These are phyloP conservation scores for Aspergillus pseudoviridinutans DNA, from an alignment of 2,329 filamentous ascomycete genomes.

Conservation along the genomic window DNA sequence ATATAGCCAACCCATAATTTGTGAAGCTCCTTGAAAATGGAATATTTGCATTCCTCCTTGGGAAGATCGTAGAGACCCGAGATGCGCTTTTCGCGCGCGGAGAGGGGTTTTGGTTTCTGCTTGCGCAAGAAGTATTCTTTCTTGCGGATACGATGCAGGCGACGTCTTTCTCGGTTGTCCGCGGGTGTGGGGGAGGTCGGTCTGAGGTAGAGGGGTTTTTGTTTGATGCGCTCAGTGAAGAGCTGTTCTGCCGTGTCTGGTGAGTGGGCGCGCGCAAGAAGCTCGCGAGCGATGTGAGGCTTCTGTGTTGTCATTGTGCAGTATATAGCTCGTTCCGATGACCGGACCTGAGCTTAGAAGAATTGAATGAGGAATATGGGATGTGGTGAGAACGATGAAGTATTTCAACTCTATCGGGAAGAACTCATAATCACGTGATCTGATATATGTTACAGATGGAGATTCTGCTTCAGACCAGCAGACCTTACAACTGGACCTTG, in stretches of 20 bases:
- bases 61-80: slow-evolving; percentile 73
- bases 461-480: neutral
- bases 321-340: neutral
- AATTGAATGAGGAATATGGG: neutral
- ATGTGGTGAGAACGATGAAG: neutral
- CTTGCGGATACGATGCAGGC: slow-evolving; percentile 47
- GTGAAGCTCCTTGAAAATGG: slow-evolving; percentile 73
- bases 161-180: slow-evolving; percentile 52
- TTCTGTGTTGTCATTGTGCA: slow-evolving; percentile 22
- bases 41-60: slow-evolving; percentile 64
- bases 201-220: slow-evolving; percentile 74
- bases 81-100: slow-evolving; percentile 70
- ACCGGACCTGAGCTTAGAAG: neutral
- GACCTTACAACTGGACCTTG: neutral
- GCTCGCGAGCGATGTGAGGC: slow-evolving; percentile 52
- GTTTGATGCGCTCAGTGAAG: slow-evolving; percentile 76
- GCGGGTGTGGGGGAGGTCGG: slow-evolving; percentile 64
- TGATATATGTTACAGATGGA: neutral
- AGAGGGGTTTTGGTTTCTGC: slow-evolving; percentile 64
- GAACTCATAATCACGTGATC: neutral
- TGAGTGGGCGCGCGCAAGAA: slow-evolving; percentile 76
- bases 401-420: neutral
- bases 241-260: slow-evolving; percentile 67
- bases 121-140: slow-evolving; percentile 45
- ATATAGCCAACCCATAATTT: slow-evolving; percentile 81